Evolutionary conservation across 2,329 filamentous ascomycete genomes (phyloP).

Genomic region (Aspergillus fijiensis): DNA sequence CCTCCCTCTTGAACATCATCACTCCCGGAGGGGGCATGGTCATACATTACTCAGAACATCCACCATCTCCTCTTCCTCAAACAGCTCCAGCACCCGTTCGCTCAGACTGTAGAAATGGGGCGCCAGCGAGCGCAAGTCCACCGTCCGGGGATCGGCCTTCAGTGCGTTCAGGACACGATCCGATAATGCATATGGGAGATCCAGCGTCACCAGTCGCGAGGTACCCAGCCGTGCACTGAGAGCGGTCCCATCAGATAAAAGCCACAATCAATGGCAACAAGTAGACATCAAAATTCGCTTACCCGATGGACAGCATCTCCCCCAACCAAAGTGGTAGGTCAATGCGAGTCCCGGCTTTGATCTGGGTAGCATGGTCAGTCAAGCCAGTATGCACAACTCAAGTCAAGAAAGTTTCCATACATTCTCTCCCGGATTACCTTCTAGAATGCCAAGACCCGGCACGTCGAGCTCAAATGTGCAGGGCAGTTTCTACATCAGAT

Average conservation of each 20-base stretch:
- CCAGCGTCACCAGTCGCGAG: constrained; percentile 70
- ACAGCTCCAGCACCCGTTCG: constrained; percentile 81
- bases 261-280: not conserved
- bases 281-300: constrained; percentile 16
- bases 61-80: constrained; percentile 80
- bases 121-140: constrained; percentile 78
- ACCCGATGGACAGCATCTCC: constrained; percentile 71
- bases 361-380: constrained; percentile 41
- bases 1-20: too few relatives aligned
- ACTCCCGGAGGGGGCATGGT: not conserved
- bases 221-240: constrained; percentile 45
- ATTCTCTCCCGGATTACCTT: constrained; percentile 70
- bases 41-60: constrained; percentile 63
- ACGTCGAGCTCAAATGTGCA: constrained; percentile 92
- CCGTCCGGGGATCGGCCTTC: constrained; percentile 82
- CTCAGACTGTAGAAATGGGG: constrained; percentile 86
- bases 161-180: constrained; percentile 82
- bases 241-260: not conserved
- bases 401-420: constrained; percentile 33
- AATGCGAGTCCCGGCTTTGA: constrained; percentile 78
- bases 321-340: constrained; percentile 90
- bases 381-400: not conserved
- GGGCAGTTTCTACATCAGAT: constrained; percentile 72
- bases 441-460: constrained; percentile 81
- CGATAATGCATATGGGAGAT: constrained; percentile 74